Evolutionary conservation across 352 stramenopile genomes (phyloP).

Genomic region (Phytopythium vexans): DNA sequence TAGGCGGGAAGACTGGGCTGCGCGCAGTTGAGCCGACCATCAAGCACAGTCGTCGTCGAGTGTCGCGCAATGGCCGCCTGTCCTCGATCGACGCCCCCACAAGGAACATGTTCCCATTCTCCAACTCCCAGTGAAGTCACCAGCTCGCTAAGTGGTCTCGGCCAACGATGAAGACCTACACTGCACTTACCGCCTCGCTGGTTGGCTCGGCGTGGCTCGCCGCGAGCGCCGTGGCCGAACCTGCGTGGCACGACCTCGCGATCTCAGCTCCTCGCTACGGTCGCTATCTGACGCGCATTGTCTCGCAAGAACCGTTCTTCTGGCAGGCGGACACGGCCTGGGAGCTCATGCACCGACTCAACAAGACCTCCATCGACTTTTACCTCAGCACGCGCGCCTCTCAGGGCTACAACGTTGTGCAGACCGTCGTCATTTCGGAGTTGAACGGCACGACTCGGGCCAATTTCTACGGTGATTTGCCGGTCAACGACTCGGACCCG

Average conservation of each 20-base stretch:
- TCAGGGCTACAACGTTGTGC: slow-evolving; percentile 22
- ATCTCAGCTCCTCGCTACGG: slow-evolving; percentile 13
- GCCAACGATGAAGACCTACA: too few species aligned
- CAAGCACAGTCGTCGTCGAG: too few species aligned
- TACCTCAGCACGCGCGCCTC: slow-evolving; percentile 20
- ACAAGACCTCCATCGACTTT: slow-evolving; percentile 27
- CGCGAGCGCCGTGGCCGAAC: too few species aligned
- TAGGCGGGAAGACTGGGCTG: too few species aligned
- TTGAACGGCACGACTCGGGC: slow-evolving; percentile 15
- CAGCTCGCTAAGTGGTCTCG: too few species aligned
- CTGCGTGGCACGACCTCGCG: slow-evolving; percentile 16
- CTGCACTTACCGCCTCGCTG: too few species aligned
- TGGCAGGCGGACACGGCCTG: slow-evolving; percentile 23
- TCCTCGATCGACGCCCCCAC: too few species aligned
- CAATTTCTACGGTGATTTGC: slow-evolving; percentile 24
- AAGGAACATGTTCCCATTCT: too few species aligned
- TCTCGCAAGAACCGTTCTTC: slow-evolving; percentile 15
- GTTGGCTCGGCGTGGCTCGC: too few species aligned
- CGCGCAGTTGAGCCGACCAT: too few species aligned
- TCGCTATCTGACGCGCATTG: slow-evolving; percentile 14
- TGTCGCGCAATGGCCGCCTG: too few species aligned
- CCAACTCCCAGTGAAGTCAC: too few species aligned
- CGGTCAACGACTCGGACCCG: slow-evolving; percentile 22
- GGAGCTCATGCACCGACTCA: slow-evolving; percentile 18
- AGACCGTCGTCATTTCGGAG: slow-evolving; percentile 20